Evolutionary conservation across 768 basidiomycete genomes (phyloP), one percentile per base, ranked within the genome.

Genomic region (Leccinellum albellum): DNA sequence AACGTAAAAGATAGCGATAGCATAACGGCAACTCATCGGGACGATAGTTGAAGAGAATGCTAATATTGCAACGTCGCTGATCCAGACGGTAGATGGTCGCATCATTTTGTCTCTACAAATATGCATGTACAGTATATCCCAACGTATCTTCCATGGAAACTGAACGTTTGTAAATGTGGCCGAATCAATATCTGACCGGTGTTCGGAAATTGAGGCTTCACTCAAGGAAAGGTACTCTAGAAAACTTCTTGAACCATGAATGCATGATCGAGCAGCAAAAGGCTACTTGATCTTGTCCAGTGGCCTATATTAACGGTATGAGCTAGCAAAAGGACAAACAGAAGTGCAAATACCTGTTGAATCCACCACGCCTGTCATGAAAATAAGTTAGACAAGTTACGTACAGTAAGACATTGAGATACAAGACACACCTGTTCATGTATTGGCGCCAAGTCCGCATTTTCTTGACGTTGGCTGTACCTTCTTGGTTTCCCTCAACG

Each of bases 391-490:
- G 28, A 60, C 10, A 57, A 57, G 57, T 59, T 31, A 64, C 28
- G 58, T 45, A 53, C 49, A 57, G 45, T 8, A 37, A 60, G 26
- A 31, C 20, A 54, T 32, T 46, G 13, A 45, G 24, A 21, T 29
- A 28, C 13, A n/a, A 59, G 31, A 58, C 79, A 49, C 64, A 86
- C 85, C 94, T 83, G 72, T 98, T 98, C 96, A 99, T 99, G 73
- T 99, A 99, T 73, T 98, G 96, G 61, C 94, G 80, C 95, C 94
- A 96, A 24, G 92, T 95, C 58, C 93, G 79, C 55, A 82, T 83
- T 75, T 92, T 94, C 80, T 90, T 94, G 63, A 88, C 73, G 53
- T 83, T 72, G 33, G 78, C 80, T 35, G 58, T 65, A 45, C 87
- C 89, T 59, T 89, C 87, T 73, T 95, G 88, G 58, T 96, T 94